A percentile compares a stretch with the other conserved stretches of the same genome.
Conservation (phyloP, 495 filamentous ascomycete genomes). For the Penicillium pancosmium region DNA sequence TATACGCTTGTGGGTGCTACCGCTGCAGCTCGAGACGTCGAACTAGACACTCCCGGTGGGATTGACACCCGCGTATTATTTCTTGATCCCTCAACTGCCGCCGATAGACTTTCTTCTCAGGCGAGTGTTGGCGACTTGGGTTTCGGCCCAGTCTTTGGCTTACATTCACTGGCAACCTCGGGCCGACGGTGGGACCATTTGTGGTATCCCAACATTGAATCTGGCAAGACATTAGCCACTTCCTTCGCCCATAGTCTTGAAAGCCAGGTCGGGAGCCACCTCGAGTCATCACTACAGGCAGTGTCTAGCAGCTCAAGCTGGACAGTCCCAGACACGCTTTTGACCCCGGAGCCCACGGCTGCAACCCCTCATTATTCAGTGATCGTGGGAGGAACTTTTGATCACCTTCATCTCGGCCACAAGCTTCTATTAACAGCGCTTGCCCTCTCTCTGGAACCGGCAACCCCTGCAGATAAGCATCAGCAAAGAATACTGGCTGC, state of each 20-base stretch:
- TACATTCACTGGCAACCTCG: slow-evolving; percentile 66
- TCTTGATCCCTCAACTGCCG: slow-evolving; percentile 44
- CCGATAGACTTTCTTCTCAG: neutral
- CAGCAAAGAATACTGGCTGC: slow-evolving; percentile 63
- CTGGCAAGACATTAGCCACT: slow-evolving; percentile 49
- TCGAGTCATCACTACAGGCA: slow-evolving; percentile 27
- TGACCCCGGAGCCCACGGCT: slow-evolving; percentile 26
- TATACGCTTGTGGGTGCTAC: slow-evolving; percentile 77
- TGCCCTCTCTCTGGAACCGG: slow-evolving; percentile 65
- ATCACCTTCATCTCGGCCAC: slow-evolving; percentile 95
- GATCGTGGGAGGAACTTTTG: slow-evolving; percentile 92
- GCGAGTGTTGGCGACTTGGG: slow-evolving; percentile 32
- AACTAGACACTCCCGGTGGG: slow-evolving; percentile 68
- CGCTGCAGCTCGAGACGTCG: slow-evolving; percentile 60
- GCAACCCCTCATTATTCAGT: slow-evolving; percentile 55
- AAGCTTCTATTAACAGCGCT: slow-evolving; percentile 89
- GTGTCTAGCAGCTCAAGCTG: slow-evolving; percentile 37
- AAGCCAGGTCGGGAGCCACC: slow-evolving; percentile 21
- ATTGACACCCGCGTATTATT: slow-evolving; percentile 79
- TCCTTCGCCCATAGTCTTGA: slow-evolving; percentile 32
- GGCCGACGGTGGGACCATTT: slow-evolving; percentile 69
- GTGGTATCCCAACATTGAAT: slow-evolving; percentile 64
- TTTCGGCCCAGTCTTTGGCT: slow-evolving; percentile 62
- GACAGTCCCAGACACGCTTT: slow-evolving; percentile 22
- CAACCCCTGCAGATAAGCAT: slow-evolving; percentile 23